Evolutionary conservation across 768 basidiomycete genomes (phyloP), one percentile per base, ranked within the genome.

Genomic region (Podaxis pistillaris): DNA sequence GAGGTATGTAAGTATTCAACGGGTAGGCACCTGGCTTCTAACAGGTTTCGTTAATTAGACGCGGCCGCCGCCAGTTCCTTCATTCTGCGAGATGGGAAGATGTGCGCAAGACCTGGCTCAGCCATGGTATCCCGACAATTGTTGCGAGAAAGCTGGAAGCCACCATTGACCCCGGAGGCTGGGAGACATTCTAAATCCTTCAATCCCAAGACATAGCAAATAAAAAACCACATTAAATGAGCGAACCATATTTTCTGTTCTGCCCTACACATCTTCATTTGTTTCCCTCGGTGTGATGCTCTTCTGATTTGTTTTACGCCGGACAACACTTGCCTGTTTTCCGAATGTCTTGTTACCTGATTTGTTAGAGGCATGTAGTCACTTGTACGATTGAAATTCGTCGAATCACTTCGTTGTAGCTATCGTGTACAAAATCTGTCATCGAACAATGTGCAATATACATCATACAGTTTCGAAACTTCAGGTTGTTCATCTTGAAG

Each of bases 41-140:
- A 62, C 40, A 15, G 22, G 53, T 24, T 62, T 59, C 12, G 37
- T 55, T 11, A 19, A 33, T 19, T 52, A 95, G 95, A 72, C 88
- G 94, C 6, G 95, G 94, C 1, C 88, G 93, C 46, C 83, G 94
- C 54, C 96, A 98, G 70, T 95, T 85, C 73, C 73, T 98, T 7
- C 94, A 98, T 69, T 79, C 81, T 53, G 86, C 88, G 2, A 81
- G 97, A 28, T 91, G 92, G 87, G 96, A 98, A 69, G 96, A 98
- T 57, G 81, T 96, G 40, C 85, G 96, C 30, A 93, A 90, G 77
- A 85, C 83, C 0, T 99, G 96, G 96, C 80, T 98, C 28, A 85
- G 83, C 56, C 94, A 98, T 64, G 88, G 89, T 11, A 90, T 98
- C 52, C 94, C 96, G 1, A 96, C 93, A 2, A 79, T 92, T 37